Evolutionary conservation across 2,329 filamentous ascomycete genomes (phyloP), one percentile per base, ranked within the genome.

Genomic region (Sporothrix phasma): DNA sequence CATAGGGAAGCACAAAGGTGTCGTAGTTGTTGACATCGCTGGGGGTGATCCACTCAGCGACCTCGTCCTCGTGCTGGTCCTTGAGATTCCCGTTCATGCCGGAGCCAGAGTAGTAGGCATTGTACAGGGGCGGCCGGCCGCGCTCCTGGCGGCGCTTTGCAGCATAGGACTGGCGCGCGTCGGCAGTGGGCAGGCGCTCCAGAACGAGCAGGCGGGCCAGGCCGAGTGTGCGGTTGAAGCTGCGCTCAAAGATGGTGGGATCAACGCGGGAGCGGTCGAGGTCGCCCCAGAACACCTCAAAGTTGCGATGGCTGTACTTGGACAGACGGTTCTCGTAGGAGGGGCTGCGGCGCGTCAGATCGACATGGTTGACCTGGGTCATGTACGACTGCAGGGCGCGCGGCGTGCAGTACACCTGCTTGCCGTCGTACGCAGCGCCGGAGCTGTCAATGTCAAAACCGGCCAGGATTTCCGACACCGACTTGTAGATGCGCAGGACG

Each of bases 391-490:
- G 85, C 15, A 96, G 73, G 2, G 90, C 90, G 64, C 91, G 83
- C 1, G 91, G 91, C 2, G 88, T 86, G 26, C 85, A 85, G 71
- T 88, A 95, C 19, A 96, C 90, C 70, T 94, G 88, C 22, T 82
- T 81, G 41, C 91, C 91, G 72, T 94, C 85, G 69, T 89, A 96
- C 3, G 89, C 90, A 26, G 86, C 88, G 66, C 90, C 90, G 0
- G 89, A 88, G 72, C 88, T 92, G 72, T 94, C 90, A 58, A 96
- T 90, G 69, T 95, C 91, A 69, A 96, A 96, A 0, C 91, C 91
- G 3, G 90, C 91, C 26, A 96, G 80, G 41, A 96, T 92, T 73
- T 95, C 89, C 0, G 89, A 88, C 53, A 95, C 77, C 0, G 87
- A 92, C 71, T 90, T 90, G 78, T 96, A 95, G 43, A 94, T 85